These are phyloP conservation scores for Cyclanthera cordifolia DNA, from an alignment of 306 rosid species.

Conservation along the genomic window DNA sequence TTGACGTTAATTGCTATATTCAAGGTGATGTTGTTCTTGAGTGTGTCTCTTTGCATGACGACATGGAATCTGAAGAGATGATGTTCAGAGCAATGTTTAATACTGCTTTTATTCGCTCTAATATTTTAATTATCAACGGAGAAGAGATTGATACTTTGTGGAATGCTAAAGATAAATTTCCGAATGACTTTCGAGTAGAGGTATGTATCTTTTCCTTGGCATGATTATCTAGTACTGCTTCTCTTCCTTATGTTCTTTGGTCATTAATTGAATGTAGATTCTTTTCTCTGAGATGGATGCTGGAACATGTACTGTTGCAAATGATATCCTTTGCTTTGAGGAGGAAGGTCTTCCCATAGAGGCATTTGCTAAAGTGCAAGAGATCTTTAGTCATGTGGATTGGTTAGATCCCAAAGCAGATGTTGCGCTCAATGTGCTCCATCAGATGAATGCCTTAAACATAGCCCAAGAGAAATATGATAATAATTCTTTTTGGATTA, in stretches of 20 bases:
- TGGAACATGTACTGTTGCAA: constrained; percentile 35
- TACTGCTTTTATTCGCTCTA: constrained; percentile 91
- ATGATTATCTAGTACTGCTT: constrained; percentile 15
- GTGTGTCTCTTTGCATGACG: constrained; percentile 49
- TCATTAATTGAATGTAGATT: constrained; percentile 43
- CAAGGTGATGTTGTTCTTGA: constrained; percentile 93
- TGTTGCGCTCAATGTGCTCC: constrained; percentile 53
- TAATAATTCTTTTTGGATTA: constrained; percentile 21
- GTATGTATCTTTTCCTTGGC: constrained; percentile 30
- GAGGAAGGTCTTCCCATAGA: constrained; percentile 88
- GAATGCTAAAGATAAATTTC: constrained; percentile 62
- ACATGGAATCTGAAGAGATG: constrained; percentile 56
- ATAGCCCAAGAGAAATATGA: constrained; percentile 35
- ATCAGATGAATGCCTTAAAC: constrained; percentile 43
- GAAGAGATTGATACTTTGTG: constrained; percentile 81
- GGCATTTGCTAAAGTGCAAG: constrained; percentile 91
- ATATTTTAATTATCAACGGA: constrained; percentile 69
- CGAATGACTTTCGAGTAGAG: constrained; percentile 83
- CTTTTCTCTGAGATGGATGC: constrained; percentile 93
- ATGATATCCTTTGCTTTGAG: constrained; percentile 50
- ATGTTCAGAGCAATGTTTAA: constrained; percentile 82
- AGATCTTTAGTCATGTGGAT: constrained; percentile 74
- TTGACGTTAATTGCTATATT: constrained; percentile 74
- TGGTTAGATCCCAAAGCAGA: constrained; percentile 73
- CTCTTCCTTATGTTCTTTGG: constrained; percentile 15